These are phyloP conservation scores for Paraconiothyrium sp. DNA, from an alignment of 2,329 filamentous ascomycete genomes.

Conservation along the genomic window DNA sequence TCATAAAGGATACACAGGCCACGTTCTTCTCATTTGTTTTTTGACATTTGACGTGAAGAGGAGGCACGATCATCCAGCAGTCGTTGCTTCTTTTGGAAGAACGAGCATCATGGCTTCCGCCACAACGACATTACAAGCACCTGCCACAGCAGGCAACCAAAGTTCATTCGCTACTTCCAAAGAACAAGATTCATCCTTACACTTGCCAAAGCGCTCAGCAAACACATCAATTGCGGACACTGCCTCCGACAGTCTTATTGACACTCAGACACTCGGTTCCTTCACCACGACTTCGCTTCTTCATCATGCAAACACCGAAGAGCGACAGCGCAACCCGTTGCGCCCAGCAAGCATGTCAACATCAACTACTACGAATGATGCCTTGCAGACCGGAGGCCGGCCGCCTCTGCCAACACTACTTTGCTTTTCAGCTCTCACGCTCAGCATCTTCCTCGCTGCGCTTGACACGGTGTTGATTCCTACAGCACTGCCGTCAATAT, in stretches of 20 bases:
- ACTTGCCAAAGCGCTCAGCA: conserved; percentile 3
- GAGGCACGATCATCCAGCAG: conserved; percentile 6
- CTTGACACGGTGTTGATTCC: conserved; percentile 67
- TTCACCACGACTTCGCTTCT: not conserved
- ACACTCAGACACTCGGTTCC: conserved; percentile 4
- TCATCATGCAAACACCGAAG: conserved; percentile 3
- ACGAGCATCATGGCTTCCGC: conserved; percentile 17
- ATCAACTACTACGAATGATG: conserved; percentile 7
- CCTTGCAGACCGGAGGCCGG: not conserved
- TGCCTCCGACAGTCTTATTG: conserved; percentile 6
- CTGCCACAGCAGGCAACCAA: not conserved
- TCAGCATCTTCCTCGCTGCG: conserved; percentile 54
- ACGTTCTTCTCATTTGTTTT: conserved; percentile 17
- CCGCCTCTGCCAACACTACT: conserved; percentile 28
- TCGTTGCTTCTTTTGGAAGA: conserved; percentile 17
- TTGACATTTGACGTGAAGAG: conserved; percentile 16
- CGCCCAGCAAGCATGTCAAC: conserved; percentile 15
- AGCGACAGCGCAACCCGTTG: conserved; percentile 5
- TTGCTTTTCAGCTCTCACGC: conserved; percentile 42
- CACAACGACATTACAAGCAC: conserved; percentile 4
- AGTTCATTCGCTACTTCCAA: not conserved
- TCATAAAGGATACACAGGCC: conserved; percentile 22
- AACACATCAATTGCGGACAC: conserved; percentile 14
- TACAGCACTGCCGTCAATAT: conserved; percentile 73
- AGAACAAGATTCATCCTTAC: not conserved